Evolutionary conservation across 2,329 filamentous ascomycete genomes (phyloP).

Genomic region (Teratosphaeriaceae sp.): DNA sequence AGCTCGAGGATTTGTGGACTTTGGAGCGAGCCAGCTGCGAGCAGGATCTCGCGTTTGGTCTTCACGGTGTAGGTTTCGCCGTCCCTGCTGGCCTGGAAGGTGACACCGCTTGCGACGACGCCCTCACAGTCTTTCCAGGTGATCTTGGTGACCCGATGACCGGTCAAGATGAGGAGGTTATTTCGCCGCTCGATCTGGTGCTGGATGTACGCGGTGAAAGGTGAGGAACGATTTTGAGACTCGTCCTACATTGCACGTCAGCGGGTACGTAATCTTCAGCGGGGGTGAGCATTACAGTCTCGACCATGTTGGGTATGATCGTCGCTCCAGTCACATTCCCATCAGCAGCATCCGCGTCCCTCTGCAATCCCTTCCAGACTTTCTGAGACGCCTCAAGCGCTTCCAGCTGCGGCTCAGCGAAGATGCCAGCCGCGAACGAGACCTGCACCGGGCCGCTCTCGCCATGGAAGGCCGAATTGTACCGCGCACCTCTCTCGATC

Average conservation of each 20-base stretch:
- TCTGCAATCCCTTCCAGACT: conserved; percentile 15
- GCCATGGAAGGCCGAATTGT: conserved; percentile 13
- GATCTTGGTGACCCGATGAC: conserved; percentile 20
- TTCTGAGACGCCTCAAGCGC: conserved; percentile 18
- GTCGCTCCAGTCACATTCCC: conserved; percentile 19
- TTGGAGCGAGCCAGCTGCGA: conserved; percentile 52
- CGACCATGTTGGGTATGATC: conserved; percentile 12
- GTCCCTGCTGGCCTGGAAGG: conserved; percentile 1
- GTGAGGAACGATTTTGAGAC: conserved; percentile 20
- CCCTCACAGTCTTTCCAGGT: background rate
- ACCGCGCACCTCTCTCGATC: conserved; percentile 16
- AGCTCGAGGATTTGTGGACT: conserved; percentile 53
- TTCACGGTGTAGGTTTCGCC: conserved; percentile 12
- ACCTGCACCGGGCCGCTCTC: conserved; percentile 17
- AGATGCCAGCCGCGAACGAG: conserved; percentile 20
- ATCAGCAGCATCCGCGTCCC: conserved; percentile 17
- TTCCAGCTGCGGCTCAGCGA: conserved; percentile 17
- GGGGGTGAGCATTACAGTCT: background rate
- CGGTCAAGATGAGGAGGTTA: conserved; percentile 22
- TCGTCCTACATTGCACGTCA: conserved; percentile 19
- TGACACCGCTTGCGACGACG: conserved; percentile 6
- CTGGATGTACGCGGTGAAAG: conserved; percentile 20
- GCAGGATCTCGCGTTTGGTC: conserved; percentile 44
- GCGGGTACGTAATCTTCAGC: background rate
- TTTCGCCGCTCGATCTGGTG: conserved; percentile 15